Base-by-base conservation (phyloP, 768 basidiomycete genomes). In the Auricularia sp. region DNA sequence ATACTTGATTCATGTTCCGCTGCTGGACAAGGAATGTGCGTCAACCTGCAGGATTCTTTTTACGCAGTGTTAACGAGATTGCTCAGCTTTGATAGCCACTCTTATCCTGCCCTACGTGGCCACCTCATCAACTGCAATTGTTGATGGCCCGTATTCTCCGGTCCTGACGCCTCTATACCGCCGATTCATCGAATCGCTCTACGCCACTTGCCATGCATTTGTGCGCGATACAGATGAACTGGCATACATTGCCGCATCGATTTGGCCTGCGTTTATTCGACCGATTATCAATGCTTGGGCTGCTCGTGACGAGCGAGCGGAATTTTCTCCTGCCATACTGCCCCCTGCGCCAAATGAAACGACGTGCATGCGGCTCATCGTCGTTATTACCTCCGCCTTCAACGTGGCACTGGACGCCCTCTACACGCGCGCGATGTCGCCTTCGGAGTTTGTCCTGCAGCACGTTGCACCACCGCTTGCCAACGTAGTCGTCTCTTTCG, bases 191-290 rank as follows among this genome's bases (percentile, higher is more conserved):
- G 77, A 81, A 6, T 77, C 82, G 10, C 73, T 93, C 2, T 83
- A 83, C 70, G 81, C 83, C 59, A 77, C 83, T 36, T 85, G 90
- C 70, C 81, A 80, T 24, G 79, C 83, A 5, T 91, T 86, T 73
- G 85, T 83, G 3, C 81, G 80, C 47, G 86, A 92, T 69, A 82
- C 85, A 0, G 72, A 83, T 61, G 91, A 93, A 70, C 78, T 93
- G 1, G 80, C 82, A 54, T 93, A 92, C 70, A 81, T 93, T 35
- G 84, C 88, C 2, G 85, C 87, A 0, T 88, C 91, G 5, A 81
- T 86, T 24, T 93, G 92, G 90, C 89, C 90, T 18, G 87, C 85
- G 2, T 92, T 91, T 68, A 81, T 87, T 1, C 81, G 85, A 63
- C 90, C 90, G 0, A 71, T 92, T 14, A 71, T 90, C 6, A 83